Evolutionary conservation across 306 rosid genomes (phyloP).

Genomic region (Quercus dentata): DNA sequence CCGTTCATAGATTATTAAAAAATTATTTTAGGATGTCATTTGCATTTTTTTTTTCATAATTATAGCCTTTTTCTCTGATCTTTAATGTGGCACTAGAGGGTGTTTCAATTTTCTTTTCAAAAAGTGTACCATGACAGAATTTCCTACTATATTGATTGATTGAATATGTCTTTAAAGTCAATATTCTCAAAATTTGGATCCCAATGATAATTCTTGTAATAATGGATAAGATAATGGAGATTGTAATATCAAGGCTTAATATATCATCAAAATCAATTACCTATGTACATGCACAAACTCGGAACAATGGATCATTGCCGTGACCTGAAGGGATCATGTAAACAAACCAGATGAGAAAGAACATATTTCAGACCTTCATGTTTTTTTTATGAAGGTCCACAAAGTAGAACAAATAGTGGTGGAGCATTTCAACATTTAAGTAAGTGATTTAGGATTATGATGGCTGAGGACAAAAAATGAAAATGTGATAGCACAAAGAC

Average conservation of each 20-base stretch:
- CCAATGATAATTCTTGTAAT: neutral
- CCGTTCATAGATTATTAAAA: too few species aligned
- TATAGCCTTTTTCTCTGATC: too few species aligned
- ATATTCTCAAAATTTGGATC: neutral
- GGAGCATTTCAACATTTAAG: neutral
- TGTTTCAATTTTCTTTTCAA: too few species aligned
- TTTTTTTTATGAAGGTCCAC: neutral
- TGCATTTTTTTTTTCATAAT: too few species aligned
- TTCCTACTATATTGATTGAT: neutral
- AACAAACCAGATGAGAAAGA: neutral
- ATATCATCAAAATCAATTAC: neutral
- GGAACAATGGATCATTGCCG: neutral
- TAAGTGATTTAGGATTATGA: slow-evolving; percentile 19
- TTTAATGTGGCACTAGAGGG: too few species aligned
- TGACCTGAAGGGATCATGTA: neutral
- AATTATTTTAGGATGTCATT: too few species aligned
- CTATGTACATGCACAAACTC: neutral
- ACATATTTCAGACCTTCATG: neutral
- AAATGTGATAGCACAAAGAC: neutral
- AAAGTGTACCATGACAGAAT: neutral
- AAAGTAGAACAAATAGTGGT: neutral
- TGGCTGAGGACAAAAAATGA: neutral
- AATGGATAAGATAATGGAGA: neutral
- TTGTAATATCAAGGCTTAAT: neutral
- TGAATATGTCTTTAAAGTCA: neutral